Evolutionary conservation across 805 yeast species (phyloP).

Genomic region (Millerozyma acaciae): DNA sequence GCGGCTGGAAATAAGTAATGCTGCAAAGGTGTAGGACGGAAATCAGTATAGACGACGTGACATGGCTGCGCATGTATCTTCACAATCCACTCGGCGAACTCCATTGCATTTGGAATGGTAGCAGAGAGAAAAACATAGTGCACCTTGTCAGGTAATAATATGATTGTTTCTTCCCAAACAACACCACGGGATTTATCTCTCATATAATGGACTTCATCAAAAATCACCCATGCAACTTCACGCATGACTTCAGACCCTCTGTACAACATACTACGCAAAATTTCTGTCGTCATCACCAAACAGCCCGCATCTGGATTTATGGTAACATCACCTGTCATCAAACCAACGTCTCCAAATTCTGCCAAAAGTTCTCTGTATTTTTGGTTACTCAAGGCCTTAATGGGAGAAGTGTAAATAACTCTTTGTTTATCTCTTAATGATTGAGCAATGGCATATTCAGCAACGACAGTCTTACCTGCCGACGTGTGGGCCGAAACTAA

Average conservation of each 20-base stretch:
- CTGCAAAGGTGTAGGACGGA: slow-evolving; percentile 97
- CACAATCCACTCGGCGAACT: slow-evolving; percentile 98
- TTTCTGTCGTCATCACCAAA: slow-evolving; percentile 98
- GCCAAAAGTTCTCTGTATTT: slow-evolving; percentile 89
- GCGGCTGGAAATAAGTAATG: slow-evolving; percentile 98
- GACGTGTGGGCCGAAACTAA: slow-evolving; percentile 97
- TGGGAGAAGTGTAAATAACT: slow-evolving; percentile 93
- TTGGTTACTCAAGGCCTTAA: slow-evolving; percentile 91
- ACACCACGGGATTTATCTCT: slow-evolving; percentile 98
- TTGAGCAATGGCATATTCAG: slow-evolving; percentile 95
- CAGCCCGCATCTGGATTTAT: slow-evolving; percentile 98
- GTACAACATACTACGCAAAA: slow-evolving; percentile 92
- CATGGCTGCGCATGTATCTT: slow-evolving; percentile 94
- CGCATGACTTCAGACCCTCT: slow-evolving; percentile 98
- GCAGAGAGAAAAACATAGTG: slow-evolving; percentile 92
- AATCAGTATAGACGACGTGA: slow-evolving; percentile 97
- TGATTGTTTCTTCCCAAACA: slow-evolving; percentile 99
- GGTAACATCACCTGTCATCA: slow-evolving; percentile 99
- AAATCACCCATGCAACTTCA: slow-evolving; percentile 98
- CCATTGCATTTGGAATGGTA: slow-evolving; percentile 97
- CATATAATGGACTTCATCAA: slow-evolving; percentile 98
- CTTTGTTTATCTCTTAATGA: slow-evolving; percentile 88
- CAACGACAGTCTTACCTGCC: slow-evolving; percentile 96
- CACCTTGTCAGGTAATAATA: slow-evolving; percentile 91
- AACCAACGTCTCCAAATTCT: slow-evolving; percentile 94